These are phyloP conservation scores for Fonsecaea monophora DNA, from an alignment of 2,329 filamentous ascomycete genomes.

Conservation along the genomic window DNA sequence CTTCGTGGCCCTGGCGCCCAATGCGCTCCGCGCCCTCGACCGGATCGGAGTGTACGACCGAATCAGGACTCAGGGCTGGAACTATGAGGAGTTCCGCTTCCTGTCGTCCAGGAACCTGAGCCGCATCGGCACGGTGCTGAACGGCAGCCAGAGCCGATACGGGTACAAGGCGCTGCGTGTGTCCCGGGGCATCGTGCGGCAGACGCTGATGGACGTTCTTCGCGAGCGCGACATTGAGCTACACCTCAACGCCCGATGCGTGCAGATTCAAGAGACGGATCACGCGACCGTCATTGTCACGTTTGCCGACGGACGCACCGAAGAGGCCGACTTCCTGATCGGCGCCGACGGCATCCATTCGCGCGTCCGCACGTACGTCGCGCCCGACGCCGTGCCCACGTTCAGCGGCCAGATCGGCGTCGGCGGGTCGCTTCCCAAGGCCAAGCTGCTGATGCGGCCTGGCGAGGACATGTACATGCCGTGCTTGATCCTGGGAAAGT, in stretches of 20 bases:
- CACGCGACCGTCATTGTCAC: slow-evolving; percentile 22
- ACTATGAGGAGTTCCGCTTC: slow-evolving; percentile 60
- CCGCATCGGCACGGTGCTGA: slow-evolving; percentile 28
- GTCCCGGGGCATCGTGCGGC: slow-evolving; percentile 30
- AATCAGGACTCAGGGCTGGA: slow-evolving; percentile 55
- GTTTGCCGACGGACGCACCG: slow-evolving; percentile 28
- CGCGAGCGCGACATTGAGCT: slow-evolving; percentile 29
- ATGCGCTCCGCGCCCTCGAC: slow-evolving; percentile 62
- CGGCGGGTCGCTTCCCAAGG: slow-evolving; percentile 22
- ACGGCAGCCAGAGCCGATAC: slow-evolving; percentile 44
- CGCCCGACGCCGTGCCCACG: slow-evolving; percentile 24
- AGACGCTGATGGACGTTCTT: slow-evolving; percentile 26
- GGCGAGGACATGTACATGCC: slow-evolving; percentile 30
- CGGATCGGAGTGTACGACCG: slow-evolving; percentile 56
- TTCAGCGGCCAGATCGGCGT: slow-evolving; percentile 38
- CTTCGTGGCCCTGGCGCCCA: slow-evolving; percentile 65
- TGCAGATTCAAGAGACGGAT: slow-evolving; percentile 27
- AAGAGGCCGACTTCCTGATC: slow-evolving; percentile 39
- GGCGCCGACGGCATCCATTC: slow-evolving; percentile 43
- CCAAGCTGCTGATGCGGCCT: slow-evolving; percentile 8
- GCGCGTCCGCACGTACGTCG: slow-evolving; percentile 28
- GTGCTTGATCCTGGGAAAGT: slow-evolving; percentile 31
- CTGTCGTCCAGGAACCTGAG: slow-evolving; percentile 45
- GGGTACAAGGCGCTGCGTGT: slow-evolving; percentile 40
- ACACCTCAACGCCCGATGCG: slow-evolving; percentile 26